Evolutionary conservation across 768 basidiomycete species (phyloP).

Genomic region (Mycena sanguinolenta): DNA sequence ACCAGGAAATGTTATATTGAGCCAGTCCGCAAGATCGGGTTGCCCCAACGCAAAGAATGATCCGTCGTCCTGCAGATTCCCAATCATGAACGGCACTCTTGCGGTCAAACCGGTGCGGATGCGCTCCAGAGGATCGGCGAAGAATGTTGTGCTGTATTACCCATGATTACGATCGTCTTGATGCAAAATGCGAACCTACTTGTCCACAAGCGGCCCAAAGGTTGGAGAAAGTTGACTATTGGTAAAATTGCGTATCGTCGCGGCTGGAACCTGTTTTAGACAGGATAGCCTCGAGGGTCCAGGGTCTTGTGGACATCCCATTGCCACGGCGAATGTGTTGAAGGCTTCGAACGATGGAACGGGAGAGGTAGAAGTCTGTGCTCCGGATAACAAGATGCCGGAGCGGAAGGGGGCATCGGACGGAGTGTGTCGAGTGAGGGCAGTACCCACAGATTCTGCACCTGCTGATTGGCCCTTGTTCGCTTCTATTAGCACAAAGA

Average conservation of each 20-base stretch:
- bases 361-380: not conserved
- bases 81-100: conserved; percentile 36
- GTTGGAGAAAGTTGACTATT: conserved; percentile 28
- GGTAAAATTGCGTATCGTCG: conserved; percentile 34
- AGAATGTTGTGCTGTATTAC: conserved; percentile 16
- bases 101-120: conserved; percentile 35
- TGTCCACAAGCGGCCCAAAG: conserved; percentile 28
- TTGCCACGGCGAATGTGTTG: conserved; percentile 29
- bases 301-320: conserved; percentile 36
- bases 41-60: conserved; percentile 27
- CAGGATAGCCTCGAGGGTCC: conserved; percentile 40
- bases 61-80: conserved; percentile 39
- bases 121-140: conserved; percentile 35
- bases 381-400: conserved; percentile 30
- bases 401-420: conserved; percentile 30
- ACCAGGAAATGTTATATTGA: conserved; percentile 2
- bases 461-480: conserved; percentile 33
- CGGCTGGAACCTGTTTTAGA: conserved; percentile 39
- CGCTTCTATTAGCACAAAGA: too few relatives aligned
- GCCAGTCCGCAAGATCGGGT: conserved; percentile 33
- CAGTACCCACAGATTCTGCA: conserved; percentile 5
- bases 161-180: not conserved
- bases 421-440: conserved; percentile 8
- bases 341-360: conserved; percentile 23
- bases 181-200: conserved; percentile 18